phyloP scores from a whole-genome alignment of 2,329 filamentous ascomycete species.

The Camptophora hylomeconis region DNA sequence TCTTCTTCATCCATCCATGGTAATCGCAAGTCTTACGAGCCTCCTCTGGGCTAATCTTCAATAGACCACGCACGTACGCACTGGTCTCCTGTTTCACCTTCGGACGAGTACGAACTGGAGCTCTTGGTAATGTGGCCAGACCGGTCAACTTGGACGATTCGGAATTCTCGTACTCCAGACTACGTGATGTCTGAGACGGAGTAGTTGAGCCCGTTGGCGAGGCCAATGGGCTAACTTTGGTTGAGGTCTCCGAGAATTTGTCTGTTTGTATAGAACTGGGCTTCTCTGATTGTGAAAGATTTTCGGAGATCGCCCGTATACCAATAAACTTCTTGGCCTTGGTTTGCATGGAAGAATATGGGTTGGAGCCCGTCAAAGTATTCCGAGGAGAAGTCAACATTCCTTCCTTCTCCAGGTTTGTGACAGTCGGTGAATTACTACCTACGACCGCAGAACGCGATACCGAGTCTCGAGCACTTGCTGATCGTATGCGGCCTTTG shows the following conservation, averaged over 20 bases:
- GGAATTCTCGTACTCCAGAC: constrained; percentile 67
- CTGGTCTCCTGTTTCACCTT: constrained; percentile 91
- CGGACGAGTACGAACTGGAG: constrained; percentile 30
- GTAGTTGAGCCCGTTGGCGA: constrained; percentile 67
- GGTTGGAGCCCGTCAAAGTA: too few species aligned
- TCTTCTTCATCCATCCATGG: constrained; percentile 99
- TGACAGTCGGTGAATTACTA: constrained; percentile 40
- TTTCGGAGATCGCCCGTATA: constrained; percentile 75
- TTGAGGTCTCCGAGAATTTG: constrained; percentile 31
- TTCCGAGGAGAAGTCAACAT: constrained; percentile 22
- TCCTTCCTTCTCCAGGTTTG: constrained; percentile 37
- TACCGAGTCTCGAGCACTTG: constrained; percentile 44
- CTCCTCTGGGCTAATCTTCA: constrained; percentile 67
- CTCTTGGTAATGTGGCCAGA: constrained; percentile 39
- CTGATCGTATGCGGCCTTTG: constrained; percentile 43
- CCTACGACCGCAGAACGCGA: too few species aligned
- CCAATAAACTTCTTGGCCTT: constrained; percentile 51
- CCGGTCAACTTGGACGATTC: constrained; percentile 36
- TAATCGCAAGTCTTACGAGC: constrained; percentile 83
- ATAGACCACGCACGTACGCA: constrained; percentile 76
- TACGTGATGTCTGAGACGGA: constrained; percentile 49
- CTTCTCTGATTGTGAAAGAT: constrained; percentile 43
- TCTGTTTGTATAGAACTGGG: constrained; percentile 30
- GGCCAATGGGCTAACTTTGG: constrained; percentile 28
- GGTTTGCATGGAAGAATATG: constrained; percentile 44